phyloP scores from a whole-genome alignment of 2,329 filamentous ascomycete species.

The Daldinia sp. region DNA sequence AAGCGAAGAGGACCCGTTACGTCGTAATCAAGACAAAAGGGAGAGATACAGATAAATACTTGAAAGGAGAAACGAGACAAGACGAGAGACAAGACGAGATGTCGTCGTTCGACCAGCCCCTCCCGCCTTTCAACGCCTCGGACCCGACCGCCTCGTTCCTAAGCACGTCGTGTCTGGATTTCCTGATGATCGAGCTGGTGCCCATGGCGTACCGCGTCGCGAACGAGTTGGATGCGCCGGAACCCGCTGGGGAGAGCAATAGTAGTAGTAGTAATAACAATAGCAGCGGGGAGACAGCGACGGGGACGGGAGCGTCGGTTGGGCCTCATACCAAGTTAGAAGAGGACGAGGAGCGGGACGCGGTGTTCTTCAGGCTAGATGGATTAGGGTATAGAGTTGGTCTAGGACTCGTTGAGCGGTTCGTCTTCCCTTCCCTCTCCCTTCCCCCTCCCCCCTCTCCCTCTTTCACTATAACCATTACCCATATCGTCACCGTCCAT shows the following conservation, averaged over 20 bases:
- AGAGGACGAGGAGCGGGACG: constrained; percentile 86
- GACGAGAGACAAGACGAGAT: not conserved
- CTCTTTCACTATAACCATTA: not conserved
- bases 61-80: no score
- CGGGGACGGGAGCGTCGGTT: constrained; percentile 5
- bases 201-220: constrained; percentile 91
- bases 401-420: constrained; percentile 92
- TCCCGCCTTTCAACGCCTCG: constrained; percentile 75
- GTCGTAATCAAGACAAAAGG: not conserved
- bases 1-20: not conserved
- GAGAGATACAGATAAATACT: no score
- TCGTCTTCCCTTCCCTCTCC: constrained; percentile 46
- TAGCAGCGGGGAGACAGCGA: not conserved
- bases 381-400: constrained; percentile 90
- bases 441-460: not conserved
- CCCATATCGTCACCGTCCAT: not conserved
- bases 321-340: constrained; percentile 57
- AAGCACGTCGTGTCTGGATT: constrained; percentile 87
- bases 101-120: constrained; percentile 76
- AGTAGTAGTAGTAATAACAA: no score
- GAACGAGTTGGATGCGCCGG: constrained; percentile 72
- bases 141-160: constrained; percentile 83
- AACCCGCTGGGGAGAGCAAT: not conserved
- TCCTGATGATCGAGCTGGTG: constrained; percentile 95
- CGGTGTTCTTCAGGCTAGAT: constrained; percentile 87